These are phyloP conservation scores for Trichoderma koningii DNA, from an alignment of 2,329 filamentous ascomycete species.

Conservation along the genomic window DNA sequence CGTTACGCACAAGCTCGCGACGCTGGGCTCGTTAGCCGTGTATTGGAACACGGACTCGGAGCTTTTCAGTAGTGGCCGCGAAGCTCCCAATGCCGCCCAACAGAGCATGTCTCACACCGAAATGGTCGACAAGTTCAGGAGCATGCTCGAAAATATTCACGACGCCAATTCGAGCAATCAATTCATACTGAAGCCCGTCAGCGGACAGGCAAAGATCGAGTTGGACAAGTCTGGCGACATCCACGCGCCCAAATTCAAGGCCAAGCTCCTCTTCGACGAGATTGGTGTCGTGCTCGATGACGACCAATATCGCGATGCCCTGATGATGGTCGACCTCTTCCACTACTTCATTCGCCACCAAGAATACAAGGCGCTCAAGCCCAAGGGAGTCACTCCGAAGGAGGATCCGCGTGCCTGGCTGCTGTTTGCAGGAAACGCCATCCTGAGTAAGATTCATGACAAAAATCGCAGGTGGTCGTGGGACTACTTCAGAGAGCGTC, in stretches of 20 bases:
- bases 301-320: constrained; percentile 90
- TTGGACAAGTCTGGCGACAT: constrained; percentile 88
- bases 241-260: constrained; percentile 82
- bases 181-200: constrained; percentile 95
- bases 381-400: constrained; percentile 76
- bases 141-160: constrained; percentile 75
- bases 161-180: constrained; percentile 67
- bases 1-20: constrained; percentile 91
- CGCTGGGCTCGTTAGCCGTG: constrained; percentile 82
- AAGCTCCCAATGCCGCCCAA: constrained; percentile 51
- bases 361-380: constrained; percentile 91
- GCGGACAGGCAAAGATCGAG: constrained; percentile 89
- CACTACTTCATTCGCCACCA: constrained; percentile 98
- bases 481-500: constrained; percentile 89
- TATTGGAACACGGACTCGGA: constrained; percentile 98
- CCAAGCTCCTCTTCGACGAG: constrained; percentile 90
- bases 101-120: constrained; percentile 71
- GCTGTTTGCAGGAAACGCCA: constrained; percentile 83
- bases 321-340: constrained; percentile 98
- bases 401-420: constrained; percentile 94
- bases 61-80: constrained; percentile 79
- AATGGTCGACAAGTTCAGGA: constrained; percentile 73
- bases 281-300: constrained; percentile 98
- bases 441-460: constrained; percentile 93
- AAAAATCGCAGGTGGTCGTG: constrained; percentile 92